Evolutionary conservation across 2,329 filamentous ascomycete species (phyloP), one percentile per base, ranked within the genome.

Genomic region (Penicillium sp.): DNA sequence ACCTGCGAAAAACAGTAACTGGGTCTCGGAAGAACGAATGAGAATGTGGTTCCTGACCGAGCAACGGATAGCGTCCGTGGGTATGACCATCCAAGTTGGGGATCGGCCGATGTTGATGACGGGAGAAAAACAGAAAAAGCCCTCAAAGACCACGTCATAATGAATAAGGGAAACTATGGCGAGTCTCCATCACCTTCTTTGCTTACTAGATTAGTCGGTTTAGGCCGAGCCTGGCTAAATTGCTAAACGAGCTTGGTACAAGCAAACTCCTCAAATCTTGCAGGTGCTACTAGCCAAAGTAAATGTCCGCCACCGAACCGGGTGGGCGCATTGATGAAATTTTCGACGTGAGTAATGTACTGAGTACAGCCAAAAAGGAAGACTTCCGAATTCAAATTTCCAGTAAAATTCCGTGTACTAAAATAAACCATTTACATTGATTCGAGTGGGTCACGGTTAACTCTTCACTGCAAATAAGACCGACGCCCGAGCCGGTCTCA

Each of bases 21-120:
- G 58, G 60, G 56, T 59, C 55, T 49, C 22, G n/a, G 35, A 22
- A 14, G 43, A 43, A 47, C 62, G 56, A 65, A 62, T 65, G 56
- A 62, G 53, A 61, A 48, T 35, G 43, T 22, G 19, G 59, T 66
- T 54, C 54, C 60, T 60, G 58, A 29, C 39, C 45, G 31, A 55
- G 26, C n/a, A 45, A 50, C 57, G 56, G 56, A 60, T 52, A 39
- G 21, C 24, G 19, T 53, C 53, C 60, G 56, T 57, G 56, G 57
- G 19, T 53, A 19, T 16, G n/a, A 33, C 48, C 47, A 49, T 9
- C 27, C 33, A n/a, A 50, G 37, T 35, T 22, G 8, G 13, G 13
- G 49, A 49, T 56, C 43, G 52, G 48, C 48, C 37, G 35, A 24
- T 26, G n/a, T 41, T 14, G 48, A 50, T 50, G 48, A 50, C 48